Conservation (phyloP, 345 rosid species). For the Eutrema yunnanense region DNA sequence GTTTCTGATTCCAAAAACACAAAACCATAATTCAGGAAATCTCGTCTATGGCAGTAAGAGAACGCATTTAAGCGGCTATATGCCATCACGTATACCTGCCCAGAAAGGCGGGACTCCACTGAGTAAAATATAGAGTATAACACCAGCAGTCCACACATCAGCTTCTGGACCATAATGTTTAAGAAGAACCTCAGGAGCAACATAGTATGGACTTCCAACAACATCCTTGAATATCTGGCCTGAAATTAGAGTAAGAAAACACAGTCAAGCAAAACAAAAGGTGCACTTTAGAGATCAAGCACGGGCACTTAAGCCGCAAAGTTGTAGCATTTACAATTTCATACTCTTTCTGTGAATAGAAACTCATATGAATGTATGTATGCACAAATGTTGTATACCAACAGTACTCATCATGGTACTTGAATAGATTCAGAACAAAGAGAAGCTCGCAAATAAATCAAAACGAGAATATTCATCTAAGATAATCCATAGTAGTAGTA, state of each 20-base stretch:
- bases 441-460: background rate
- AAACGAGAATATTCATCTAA: background rate
- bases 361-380: too few species aligned
- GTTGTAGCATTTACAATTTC: background rate
- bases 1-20: conserved; percentile 51
- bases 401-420: background rate
- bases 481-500: background rate
- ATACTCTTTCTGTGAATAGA: too few species aligned
- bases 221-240: conserved; percentile 90
- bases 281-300: background rate
- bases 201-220: conserved; percentile 98
- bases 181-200: conserved; percentile 95
- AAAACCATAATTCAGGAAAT: conserved; percentile 17
- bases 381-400: too few species aligned
- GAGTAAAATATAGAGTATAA: conserved; percentile 84
- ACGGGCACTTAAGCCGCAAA: background rate
- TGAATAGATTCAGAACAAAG: background rate
- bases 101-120: conserved; percentile 99
- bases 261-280: conserved; percentile 1
- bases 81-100: conserved; percentile 61
- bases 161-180: conserved; percentile 96
- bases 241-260: conserved; percentile 23
- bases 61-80: background rate
- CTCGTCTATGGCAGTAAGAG: background rate
- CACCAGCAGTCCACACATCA: conserved; percentile 99